Evolutionary conservation across 179 eudicot genomes (phyloP).

Genomic region (Monotropa hypopitys): DNA sequence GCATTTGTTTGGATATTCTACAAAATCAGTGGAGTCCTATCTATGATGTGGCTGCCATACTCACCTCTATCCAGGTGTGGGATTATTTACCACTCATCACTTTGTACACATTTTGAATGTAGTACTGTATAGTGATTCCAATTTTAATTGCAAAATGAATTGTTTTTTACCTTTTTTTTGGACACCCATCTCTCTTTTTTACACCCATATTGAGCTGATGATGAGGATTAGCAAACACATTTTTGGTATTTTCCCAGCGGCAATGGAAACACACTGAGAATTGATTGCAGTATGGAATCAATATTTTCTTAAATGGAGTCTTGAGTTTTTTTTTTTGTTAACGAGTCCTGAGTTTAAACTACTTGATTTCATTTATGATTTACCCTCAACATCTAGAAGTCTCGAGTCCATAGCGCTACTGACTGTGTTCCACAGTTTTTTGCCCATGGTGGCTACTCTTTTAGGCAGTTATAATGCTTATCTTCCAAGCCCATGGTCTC

Average conservation of each 20-base stretch:
- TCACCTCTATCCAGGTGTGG: constrained; percentile 70
- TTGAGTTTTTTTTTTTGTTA: too few species aligned
- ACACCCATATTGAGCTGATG: background rate
- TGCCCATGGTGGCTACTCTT: background rate
- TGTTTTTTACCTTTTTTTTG: background rate
- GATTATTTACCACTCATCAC: background rate
- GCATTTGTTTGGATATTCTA: constrained; percentile 76
- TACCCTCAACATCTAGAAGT: background rate
- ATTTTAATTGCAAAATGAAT: background rate
- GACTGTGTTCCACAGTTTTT: background rate
- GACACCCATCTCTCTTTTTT: background rate
- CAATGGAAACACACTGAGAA: background rate
- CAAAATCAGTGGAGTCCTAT: constrained; percentile 94
- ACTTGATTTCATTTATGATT: background rate
- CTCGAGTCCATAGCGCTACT: background rate
- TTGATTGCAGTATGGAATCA: background rate
- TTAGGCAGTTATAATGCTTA: background rate
- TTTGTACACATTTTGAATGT: background rate
- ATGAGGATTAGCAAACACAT: background rate
- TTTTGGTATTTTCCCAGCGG: background rate
- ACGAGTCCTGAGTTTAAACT: background rate
- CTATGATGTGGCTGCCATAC: constrained; percentile 83
- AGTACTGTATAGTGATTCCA: background rate
- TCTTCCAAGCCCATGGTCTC: background rate
- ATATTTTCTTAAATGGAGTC: background rate